Evolutionary conservation across 345 rosid genomes (phyloP).

Genomic region (Dipteronia dyeriana): DNA sequence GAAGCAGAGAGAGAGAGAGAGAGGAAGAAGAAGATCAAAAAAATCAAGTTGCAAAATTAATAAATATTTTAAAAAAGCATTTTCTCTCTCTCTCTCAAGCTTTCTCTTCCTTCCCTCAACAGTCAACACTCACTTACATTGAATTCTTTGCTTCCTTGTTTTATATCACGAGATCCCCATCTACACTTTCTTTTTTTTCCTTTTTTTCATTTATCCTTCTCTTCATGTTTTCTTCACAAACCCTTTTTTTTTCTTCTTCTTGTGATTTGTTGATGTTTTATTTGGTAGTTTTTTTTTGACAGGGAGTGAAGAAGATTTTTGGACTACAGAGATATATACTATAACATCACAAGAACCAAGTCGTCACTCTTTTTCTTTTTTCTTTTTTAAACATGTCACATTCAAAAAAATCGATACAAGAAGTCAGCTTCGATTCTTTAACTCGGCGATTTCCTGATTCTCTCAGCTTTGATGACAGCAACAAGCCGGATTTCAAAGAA

Average conservation of each 20-base stretch:
- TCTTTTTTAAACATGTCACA: slow-evolving; percentile 37
- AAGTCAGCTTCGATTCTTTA: slow-evolving; percentile 42
- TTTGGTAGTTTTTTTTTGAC: background rate
- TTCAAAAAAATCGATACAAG: slow-evolving; percentile 43
- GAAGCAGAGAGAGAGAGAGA: slow-evolving; percentile 1
- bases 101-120: background rate
- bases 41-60: background rate
- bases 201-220: slow-evolving; percentile 2
- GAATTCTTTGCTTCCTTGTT: slow-evolving; percentile 39
- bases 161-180: slow-evolving; percentile 59
- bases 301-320: background rate
- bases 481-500: slow-evolving; percentile 91
- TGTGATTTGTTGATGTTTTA: background rate
- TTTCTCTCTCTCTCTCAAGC: slow-evolving; percentile 19
- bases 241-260: background rate
- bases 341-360: background rate
- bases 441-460: slow-evolving; percentile 52
- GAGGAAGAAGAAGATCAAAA: background rate
- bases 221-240: slow-evolving; percentile 17
- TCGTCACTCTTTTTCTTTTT: background rate
- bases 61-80: background rate
- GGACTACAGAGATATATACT: background rate
- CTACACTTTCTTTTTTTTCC: slow-evolving; percentile 18
- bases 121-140: slow-evolving; percentile 21
- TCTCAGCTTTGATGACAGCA: slow-evolving; percentile 36